Evolutionary conservation across 495 filamentous ascomycete species (phyloP).

Genomic region (Penicillium egyptiacum): DNA sequence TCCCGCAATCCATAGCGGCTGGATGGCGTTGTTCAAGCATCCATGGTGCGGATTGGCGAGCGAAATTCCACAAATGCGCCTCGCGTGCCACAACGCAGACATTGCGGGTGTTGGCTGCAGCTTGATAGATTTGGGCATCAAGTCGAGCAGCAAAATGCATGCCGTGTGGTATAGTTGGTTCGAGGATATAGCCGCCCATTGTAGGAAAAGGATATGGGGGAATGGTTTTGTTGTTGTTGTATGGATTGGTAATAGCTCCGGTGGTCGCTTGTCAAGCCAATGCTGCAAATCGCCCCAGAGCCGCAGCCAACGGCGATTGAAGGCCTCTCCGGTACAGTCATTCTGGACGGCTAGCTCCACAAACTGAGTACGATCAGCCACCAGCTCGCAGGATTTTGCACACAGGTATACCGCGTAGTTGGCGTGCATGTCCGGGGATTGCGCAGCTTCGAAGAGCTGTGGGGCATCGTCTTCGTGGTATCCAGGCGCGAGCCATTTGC

Average conservation of each 20-base stretch:
- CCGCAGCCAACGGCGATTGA: slow-evolving; percentile 34
- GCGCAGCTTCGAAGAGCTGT: slow-evolving; percentile 28
- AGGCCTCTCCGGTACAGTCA: slow-evolving; percentile 27
- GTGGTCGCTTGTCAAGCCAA: slow-evolving; percentile 42
- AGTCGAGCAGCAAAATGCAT: slow-evolving; percentile 45
- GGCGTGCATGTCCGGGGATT: slow-evolving; percentile 41
- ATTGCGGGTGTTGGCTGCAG: slow-evolving; percentile 25
- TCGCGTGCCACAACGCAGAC: slow-evolving; percentile 48
- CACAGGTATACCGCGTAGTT: slow-evolving; percentile 52
- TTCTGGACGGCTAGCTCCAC: slow-evolving; percentile 37
- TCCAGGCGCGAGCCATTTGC: slow-evolving; percentile 41
- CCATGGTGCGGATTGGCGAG: slow-evolving; percentile 48
- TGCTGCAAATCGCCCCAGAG: slow-evolving; percentile 47
- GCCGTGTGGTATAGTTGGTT: slow-evolving; percentile 52
- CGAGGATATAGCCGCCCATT: slow-evolving; percentile 50
- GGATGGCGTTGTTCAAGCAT: slow-evolving; percentile 50
- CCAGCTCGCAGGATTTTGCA: slow-evolving; percentile 41
- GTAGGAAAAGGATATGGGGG: slow-evolving; percentile 44
- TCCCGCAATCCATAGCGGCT: slow-evolving; percentile 52
- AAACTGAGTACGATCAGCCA: slow-evolving; percentile 41
- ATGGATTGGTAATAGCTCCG: slow-evolving; percentile 40
- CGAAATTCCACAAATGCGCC: slow-evolving; percentile 50
- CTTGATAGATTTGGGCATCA: slow-evolving; percentile 36
- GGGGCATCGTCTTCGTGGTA: slow-evolving; percentile 33
- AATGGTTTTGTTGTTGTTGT: slow-evolving; percentile 39